A percentile compares a stretch with the other conserved stretches of the same genome.
Evolutionary conservation across 2,329 filamentous ascomycete species (phyloP).

Genomic region (Bipolaris gigantea): DNA sequence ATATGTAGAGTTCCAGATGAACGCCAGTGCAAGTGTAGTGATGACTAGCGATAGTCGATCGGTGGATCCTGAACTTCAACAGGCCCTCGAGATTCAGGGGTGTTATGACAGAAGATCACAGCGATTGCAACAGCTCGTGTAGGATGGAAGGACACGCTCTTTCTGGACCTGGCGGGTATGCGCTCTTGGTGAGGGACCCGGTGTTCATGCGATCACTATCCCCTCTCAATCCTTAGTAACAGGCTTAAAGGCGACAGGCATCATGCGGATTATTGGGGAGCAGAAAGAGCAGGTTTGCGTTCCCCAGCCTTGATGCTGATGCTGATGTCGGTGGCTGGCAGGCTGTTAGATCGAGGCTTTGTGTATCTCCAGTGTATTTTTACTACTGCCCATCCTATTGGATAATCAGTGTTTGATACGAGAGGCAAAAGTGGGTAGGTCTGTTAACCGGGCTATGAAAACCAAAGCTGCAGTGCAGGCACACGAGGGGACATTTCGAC

Average conservation of each 20-base stretch:
- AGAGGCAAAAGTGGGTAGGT: slow-evolving; percentile 7
- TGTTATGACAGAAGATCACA: background rate
- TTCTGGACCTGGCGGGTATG: background rate
- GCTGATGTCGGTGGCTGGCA: background rate
- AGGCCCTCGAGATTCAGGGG: background rate
- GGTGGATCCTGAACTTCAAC: background rate
- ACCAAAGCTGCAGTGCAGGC: background rate
- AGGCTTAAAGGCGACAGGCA: slow-evolving; percentile 21
- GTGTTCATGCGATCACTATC: background rate
- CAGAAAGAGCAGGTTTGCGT: background rate
- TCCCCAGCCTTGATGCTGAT: background rate
- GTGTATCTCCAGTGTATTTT: slow-evolving; percentile 1
- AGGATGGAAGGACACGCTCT: background rate
- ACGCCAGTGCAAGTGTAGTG: background rate
- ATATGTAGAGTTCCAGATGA: background rate
- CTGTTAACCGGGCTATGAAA: background rate
- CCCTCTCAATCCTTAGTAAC: background rate
- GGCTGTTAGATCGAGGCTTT: background rate
- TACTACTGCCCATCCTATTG: slow-evolving; percentile 1
- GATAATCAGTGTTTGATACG: slow-evolving; percentile 10
- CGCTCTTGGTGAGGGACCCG: background rate
- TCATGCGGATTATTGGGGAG: slow-evolving; percentile 3
- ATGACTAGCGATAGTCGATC: background rate
- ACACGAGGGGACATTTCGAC: background rate
- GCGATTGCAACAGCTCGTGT: background rate